A percentile compares a stretch with the other conserved stretches of the same genome.
Evolutionary conservation across 306 rosid genomes (phyloP).

Genomic region (Geum urbanum): DNA sequence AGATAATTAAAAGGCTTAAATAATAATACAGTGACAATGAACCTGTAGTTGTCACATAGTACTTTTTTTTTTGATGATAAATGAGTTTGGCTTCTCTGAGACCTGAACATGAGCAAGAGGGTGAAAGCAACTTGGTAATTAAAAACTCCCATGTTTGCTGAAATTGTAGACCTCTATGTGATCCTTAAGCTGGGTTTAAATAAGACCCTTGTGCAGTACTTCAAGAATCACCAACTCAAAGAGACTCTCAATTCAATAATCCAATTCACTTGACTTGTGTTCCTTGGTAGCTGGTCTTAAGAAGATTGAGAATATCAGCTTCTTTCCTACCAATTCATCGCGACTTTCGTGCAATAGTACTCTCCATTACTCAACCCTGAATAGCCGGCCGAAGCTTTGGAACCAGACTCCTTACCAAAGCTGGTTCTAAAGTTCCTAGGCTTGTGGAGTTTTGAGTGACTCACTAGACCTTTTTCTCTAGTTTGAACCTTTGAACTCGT

Average conservation of each 20-base stretch:
- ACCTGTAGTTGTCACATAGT: conserved; percentile 61
- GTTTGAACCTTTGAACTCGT: conserved; percentile 14
- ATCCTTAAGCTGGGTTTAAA: conserved; percentile 49
- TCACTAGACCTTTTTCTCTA: conserved; percentile 15
- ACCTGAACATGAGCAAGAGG: conserved; percentile 29
- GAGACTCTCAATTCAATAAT: conserved; percentile 23
- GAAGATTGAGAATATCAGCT: conserved; percentile 16
- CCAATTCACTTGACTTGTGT: conserved; percentile 34
- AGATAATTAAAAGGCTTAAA: background rate
- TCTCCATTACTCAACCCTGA: conserved; percentile 31
- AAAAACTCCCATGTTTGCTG: conserved; percentile 28
- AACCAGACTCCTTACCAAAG: conserved; percentile 35
- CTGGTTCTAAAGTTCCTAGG: conserved; percentile 25
- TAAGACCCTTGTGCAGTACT: conserved; percentile 20
- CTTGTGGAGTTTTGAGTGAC: background rate
- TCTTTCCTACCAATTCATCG: conserved; percentile 25
- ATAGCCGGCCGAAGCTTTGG: conserved; percentile 50
- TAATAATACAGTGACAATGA: conserved; percentile 34
- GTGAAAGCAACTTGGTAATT: conserved; percentile 32
- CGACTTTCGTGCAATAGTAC: conserved; percentile 26
- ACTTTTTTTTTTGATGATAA: conserved; percentile 42
- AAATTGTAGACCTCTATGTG: conserved; percentile 43
- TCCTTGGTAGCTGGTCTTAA: conserved; percentile 27
- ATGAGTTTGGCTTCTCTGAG: conserved; percentile 23
- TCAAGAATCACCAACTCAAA: conserved; percentile 19